phyloP scores from a whole-genome alignment of 257 asterid genomes.

The Cinchona pubescens region DNA sequence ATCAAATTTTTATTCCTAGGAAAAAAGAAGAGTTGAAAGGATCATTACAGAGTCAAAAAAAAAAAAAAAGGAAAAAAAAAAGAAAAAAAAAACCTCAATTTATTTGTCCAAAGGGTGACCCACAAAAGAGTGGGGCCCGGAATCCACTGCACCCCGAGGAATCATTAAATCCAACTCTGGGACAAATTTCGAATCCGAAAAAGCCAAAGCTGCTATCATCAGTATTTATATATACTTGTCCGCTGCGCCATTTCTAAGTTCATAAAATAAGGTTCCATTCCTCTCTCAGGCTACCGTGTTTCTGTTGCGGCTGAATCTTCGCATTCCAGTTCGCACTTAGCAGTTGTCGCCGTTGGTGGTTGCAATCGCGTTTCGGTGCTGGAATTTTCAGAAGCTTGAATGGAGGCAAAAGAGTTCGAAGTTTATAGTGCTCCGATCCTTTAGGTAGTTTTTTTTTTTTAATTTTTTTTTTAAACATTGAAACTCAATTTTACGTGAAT shows the following conservation, averaged over 20 bases:
- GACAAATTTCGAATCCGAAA: slow-evolving; percentile 54
- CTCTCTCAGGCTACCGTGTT: background rate
- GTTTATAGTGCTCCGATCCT: slow-evolving; percentile 49
- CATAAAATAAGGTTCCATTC: too few species aligned
- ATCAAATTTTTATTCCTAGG: too few species aligned
- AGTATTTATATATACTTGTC: background rate
- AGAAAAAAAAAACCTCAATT: background rate
- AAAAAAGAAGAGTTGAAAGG: too few species aligned
- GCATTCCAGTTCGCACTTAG: background rate
- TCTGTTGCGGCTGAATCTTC: background rate
- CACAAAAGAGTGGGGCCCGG: slow-evolving; percentile 38
- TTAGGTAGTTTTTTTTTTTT: slow-evolving; percentile 5
- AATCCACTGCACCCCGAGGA: slow-evolving; percentile 34
- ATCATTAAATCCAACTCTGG: slow-evolving; percentile 55
- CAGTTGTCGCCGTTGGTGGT: slow-evolving; percentile 5
- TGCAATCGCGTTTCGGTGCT: background rate
- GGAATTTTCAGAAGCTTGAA: slow-evolving; percentile 14
- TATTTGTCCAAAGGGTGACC: background rate
- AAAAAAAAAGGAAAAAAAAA: background rate
- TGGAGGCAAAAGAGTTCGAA: slow-evolving; percentile 67
- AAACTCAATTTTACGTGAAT: background rate
- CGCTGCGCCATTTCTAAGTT: too few species aligned
- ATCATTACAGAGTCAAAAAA: too few species aligned
- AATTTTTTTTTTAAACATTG: too few species aligned
- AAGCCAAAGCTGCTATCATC: too few species aligned